A percentile compares a stretch with the other conserved stretches of the same genome.
Evolutionary conservation across 2,329 filamentous ascomycete species (phyloP).

Genomic region (Alternaria brassicae): DNA sequence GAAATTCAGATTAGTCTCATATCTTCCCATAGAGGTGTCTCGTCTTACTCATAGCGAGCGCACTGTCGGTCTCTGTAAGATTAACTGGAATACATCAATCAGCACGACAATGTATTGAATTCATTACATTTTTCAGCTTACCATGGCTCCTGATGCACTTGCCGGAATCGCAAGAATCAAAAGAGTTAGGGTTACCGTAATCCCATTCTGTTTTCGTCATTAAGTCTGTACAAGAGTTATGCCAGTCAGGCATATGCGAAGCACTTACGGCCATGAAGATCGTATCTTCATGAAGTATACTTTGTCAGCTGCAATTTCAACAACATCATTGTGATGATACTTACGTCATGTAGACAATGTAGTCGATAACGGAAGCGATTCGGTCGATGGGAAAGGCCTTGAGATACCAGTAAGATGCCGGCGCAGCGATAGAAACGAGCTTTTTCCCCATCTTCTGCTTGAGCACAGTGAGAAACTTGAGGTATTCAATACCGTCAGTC

Average conservation of each 20-base stretch:
- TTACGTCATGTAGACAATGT: constrained; percentile 47
- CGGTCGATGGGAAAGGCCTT: constrained; percentile 33
- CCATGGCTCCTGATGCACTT: background rate
- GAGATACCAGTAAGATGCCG: constrained; percentile 43
- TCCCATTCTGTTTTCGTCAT: background rate
- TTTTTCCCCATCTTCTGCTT: constrained; percentile 3
- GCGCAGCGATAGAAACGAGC: constrained; percentile 35
- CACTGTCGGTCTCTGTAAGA: background rate
- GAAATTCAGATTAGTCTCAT: too few relatives aligned
- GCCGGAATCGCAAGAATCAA: background rate
- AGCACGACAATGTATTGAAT: too few relatives aligned
- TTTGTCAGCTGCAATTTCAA: too few relatives aligned
- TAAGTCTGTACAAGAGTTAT: too few relatives aligned
- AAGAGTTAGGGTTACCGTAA: background rate
- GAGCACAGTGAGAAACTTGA: constrained; percentile 28
- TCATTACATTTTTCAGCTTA: too few relatives aligned
- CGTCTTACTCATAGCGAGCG: constrained; percentile 31
- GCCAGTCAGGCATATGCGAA: too few relatives aligned
- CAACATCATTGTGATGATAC: too few relatives aligned
- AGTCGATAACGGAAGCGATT: constrained; percentile 34
- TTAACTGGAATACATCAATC: background rate
- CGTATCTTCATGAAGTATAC: background rate
- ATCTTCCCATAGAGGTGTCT: too few relatives aligned
- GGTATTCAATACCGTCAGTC: constrained; percentile 48
- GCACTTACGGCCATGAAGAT: background rate